Evolutionary conservation across 1,139 yeast genomes (phyloP).

Genomic region (Sugiyamaella xylanicola): DNA sequence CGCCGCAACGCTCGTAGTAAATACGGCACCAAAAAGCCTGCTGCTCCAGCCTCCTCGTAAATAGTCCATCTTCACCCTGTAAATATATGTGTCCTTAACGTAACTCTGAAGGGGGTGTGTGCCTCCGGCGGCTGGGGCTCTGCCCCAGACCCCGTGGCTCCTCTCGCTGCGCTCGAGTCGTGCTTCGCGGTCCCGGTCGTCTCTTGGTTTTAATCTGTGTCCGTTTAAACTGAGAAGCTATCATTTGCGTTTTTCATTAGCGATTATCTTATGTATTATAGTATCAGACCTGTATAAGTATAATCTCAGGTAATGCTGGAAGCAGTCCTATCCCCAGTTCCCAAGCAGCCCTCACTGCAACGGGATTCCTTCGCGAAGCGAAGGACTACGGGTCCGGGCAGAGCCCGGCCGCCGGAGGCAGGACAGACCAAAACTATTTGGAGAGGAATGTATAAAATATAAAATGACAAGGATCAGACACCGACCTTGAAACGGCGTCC

Average conservation of each 20-base stretch:
- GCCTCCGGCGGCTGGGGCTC: conserved; percentile 3
- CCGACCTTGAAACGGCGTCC: conserved; percentile 47
- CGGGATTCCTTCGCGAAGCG: too few species aligned
- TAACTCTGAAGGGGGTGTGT: neutral
- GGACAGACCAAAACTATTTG: too few species aligned
- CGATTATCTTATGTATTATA: too few species aligned
- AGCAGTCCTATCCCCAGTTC: too few species aligned
- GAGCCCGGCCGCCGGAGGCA: conserved; percentile 8
- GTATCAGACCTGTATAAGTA: too few species aligned
- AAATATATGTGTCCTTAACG: neutral
- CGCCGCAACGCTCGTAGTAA: conserved; percentile 87
- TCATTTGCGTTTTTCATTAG: too few species aligned
- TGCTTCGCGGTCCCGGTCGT: too few species aligned
- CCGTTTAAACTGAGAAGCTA: too few species aligned
- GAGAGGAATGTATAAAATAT: conserved; percentile 5
- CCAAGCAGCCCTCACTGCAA: too few species aligned
- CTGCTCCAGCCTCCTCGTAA: conserved; percentile 33
- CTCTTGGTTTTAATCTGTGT: too few species aligned
- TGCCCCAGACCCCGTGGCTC: neutral
- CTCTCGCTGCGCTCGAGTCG: neutral
- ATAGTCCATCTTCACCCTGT: neutral
- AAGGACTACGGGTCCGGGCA: conserved; percentile 3
- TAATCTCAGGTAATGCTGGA: too few species aligned
- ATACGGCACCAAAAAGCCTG: conserved; percentile 91
- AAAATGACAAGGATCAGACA: conserved; percentile 8